Conservation (phyloP, 164 flowering plant genomes). For the Amborella trichopoda region DNA sequence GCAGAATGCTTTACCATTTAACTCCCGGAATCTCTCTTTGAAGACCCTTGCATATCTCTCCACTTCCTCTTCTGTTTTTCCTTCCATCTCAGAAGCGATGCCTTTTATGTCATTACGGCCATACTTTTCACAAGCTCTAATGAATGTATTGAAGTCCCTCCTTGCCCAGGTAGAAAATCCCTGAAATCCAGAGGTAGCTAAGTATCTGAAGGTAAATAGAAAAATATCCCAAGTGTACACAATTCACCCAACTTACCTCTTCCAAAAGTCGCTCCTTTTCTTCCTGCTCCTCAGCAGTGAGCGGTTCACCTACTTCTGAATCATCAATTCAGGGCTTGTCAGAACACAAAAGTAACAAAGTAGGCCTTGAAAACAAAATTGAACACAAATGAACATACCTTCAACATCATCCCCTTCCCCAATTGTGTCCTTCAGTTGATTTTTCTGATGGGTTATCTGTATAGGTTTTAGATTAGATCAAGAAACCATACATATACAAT, state of each 20-base stretch:
- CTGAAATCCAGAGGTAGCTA: slow-evolving; percentile 20
- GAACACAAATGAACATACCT: too few relatives aligned
- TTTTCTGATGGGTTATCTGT: slow-evolving; percentile 79
- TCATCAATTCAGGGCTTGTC: slow-evolving; percentile 3
- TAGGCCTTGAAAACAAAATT: too few relatives aligned
- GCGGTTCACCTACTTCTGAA: slow-evolving; percentile 59
- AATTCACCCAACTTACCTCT: slow-evolving; percentile 51
- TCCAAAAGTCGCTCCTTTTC: slow-evolving; percentile 83
- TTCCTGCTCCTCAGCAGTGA: slow-evolving; percentile 91
- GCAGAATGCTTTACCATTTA: slow-evolving; percentile 46
- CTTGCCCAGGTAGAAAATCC: slow-evolving; percentile 96
- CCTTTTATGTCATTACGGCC: slow-evolving; percentile 79
- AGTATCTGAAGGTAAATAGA: background rate
- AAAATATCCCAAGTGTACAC: background rate
- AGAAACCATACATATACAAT: too few relatives aligned
- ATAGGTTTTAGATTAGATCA: too few relatives aligned
- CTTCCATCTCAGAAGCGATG: slow-evolving; percentile 94
- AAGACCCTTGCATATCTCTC: slow-evolving; percentile 91
- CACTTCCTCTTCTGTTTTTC: slow-evolving; percentile 89
- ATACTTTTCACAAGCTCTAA: slow-evolving; percentile 97
- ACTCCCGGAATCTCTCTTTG: slow-evolving; percentile 88
- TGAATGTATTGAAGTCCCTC: slow-evolving; percentile 92
- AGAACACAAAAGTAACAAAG: too few relatives aligned
- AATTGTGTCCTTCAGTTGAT: slow-evolving; percentile 77
- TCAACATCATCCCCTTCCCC: slow-evolving; percentile 87